Evolutionary conservation across 75 land plant genomes (phyloP).

Genomic region (Selaginella tamariscina): DNA sequence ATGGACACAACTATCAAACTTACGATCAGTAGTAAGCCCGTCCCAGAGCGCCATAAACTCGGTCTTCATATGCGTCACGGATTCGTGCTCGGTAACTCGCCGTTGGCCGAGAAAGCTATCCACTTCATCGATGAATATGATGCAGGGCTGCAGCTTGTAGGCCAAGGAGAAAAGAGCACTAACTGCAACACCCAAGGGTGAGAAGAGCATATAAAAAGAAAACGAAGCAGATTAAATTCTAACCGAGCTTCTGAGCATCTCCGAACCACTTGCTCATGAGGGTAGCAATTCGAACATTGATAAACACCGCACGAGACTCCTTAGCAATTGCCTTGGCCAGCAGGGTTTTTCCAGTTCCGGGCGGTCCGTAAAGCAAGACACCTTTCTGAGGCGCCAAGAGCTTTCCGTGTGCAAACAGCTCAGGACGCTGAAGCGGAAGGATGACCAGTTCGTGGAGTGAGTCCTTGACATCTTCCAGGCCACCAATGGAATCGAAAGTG

Average conservation of each 20-base stretch:
- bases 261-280: constrained; percentile 99
- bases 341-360: constrained; percentile 96
- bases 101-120: constrained; percentile 98
- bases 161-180: constrained; percentile 89
- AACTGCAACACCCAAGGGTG: constrained; percentile 37
- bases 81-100: constrained; percentile 70
- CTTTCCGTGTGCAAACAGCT: constrained; percentile 75
- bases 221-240: constrained; percentile 1
- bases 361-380: constrained; percentile 90
- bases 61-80: constrained; percentile 85
- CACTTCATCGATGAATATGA: constrained; percentile 96
- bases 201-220: background rate
- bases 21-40: constrained; percentile 97
- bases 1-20: constrained; percentile 27
- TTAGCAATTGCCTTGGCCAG: constrained; percentile 87
- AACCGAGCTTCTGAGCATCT: constrained; percentile 95
- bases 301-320: constrained; percentile 87
- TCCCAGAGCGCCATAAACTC: constrained; percentile 99
- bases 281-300: constrained; percentile 81
- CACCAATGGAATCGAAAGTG: constrained; percentile 86
- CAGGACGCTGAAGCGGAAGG: constrained; percentile 78
- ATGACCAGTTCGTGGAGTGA: constrained; percentile 75
- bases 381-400: constrained; percentile 87
- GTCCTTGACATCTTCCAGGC: constrained; percentile 67
- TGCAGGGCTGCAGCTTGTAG: constrained; percentile 90